Percentiles rank a stretch among this genome's conserved stretches.
phyloP scores from a whole-genome alignment of 108 stramenopile genomes.

The Ochromonas danica region DNA sequence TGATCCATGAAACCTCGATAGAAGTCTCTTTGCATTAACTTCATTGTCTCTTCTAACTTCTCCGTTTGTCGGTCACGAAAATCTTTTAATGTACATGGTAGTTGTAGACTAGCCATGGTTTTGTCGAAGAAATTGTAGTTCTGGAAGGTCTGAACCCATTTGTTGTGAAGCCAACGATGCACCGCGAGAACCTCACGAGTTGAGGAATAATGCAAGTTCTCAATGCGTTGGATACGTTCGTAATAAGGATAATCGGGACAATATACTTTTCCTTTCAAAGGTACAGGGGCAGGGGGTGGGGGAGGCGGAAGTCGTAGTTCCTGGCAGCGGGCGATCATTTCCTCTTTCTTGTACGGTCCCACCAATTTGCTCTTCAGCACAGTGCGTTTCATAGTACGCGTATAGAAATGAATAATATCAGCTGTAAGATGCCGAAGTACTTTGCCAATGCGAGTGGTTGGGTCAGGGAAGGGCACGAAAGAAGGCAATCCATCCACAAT shows the following conservation, averaged over 20 bases:
- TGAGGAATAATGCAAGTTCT: conserved; percentile 50
- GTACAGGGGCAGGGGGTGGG: conserved; percentile 40
- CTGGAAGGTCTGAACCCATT: conserved; percentile 51
- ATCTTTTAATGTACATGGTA: conserved; percentile 8
- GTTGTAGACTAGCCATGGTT: not conserved
- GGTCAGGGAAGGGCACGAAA: conserved; percentile 48
- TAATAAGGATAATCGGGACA: conserved; percentile 46
- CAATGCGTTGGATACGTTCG: conserved; percentile 40
- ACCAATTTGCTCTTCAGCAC: conserved; percentile 36
- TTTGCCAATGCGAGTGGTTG: conserved; percentile 35
- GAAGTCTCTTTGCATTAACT: conserved; percentile 49
- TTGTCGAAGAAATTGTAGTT: conserved; percentile 35
- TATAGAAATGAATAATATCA: conserved; percentile 57
- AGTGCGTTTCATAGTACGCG: conserved; percentile 57
- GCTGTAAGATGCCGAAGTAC: conserved; percentile 53
- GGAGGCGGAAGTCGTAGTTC: conserved; percentile 3
- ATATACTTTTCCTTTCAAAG: conserved; percentile 50
- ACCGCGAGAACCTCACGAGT: conserved; percentile 47
- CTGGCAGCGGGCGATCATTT: not conserved
- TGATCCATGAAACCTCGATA: conserved; percentile 56
- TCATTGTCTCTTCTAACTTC: not conserved
- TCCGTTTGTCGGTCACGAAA: conserved; percentile 6
- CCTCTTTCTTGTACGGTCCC: not conserved
- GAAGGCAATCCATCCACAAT: conserved; percentile 52
- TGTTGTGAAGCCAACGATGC: conserved; percentile 58